phyloP scores from a whole-genome alignment of 2,329 filamentous ascomycete species.

The Beauveria sp. region DNA sequence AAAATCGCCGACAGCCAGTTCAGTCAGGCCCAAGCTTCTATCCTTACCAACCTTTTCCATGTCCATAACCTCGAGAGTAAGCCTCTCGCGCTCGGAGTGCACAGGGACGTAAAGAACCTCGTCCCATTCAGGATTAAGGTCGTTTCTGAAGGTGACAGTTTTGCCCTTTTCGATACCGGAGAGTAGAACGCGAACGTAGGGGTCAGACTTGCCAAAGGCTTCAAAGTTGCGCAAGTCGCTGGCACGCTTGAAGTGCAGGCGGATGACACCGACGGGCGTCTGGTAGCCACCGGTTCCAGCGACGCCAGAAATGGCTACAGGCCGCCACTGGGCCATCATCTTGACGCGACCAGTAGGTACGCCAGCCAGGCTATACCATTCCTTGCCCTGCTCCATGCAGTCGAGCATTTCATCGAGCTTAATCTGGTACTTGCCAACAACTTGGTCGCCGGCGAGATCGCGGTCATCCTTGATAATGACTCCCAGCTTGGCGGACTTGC shows the following conservation, averaged over 20 bases:
- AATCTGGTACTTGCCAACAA: slow-evolving; percentile 89
- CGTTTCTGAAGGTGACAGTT: slow-evolving; percentile 93
- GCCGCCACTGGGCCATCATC: slow-evolving; percentile 90
- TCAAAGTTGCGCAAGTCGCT: slow-evolving; percentile 84
- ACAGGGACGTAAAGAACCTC: slow-evolving; percentile 92
- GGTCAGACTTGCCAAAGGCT: slow-evolving; percentile 92
- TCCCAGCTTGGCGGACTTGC: slow-evolving; percentile 81
- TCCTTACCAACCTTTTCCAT: slow-evolving; percentile 89
- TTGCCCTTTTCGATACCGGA: slow-evolving; percentile 86
- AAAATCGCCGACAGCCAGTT: slow-evolving; percentile 71
- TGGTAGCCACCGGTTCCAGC: slow-evolving; percentile 81
- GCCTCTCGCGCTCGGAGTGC: slow-evolving; percentile 73
- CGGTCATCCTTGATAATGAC: slow-evolving; percentile 93
- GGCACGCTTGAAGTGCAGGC: slow-evolving; percentile 82
- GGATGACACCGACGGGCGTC: slow-evolving; percentile 89
- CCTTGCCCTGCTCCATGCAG: slow-evolving; percentile 82
- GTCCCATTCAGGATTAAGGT: slow-evolving; percentile 91
- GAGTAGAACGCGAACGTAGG: slow-evolving; percentile 80
- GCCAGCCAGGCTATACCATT: slow-evolving; percentile 88
- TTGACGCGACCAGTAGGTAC: slow-evolving; percentile 79
- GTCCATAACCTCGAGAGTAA: slow-evolving; percentile 93
- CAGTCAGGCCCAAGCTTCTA: slow-evolving; percentile 73
- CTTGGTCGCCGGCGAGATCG: slow-evolving; percentile 72
- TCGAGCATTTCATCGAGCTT: slow-evolving; percentile 90
- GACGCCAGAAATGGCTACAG: slow-evolving; percentile 76